Percentiles rank a stretch among this genome's conserved stretches.
Evolutionary conservation across 257 asterid genomes (phyloP).

Genomic region (Ligustrum vulgare): DNA sequence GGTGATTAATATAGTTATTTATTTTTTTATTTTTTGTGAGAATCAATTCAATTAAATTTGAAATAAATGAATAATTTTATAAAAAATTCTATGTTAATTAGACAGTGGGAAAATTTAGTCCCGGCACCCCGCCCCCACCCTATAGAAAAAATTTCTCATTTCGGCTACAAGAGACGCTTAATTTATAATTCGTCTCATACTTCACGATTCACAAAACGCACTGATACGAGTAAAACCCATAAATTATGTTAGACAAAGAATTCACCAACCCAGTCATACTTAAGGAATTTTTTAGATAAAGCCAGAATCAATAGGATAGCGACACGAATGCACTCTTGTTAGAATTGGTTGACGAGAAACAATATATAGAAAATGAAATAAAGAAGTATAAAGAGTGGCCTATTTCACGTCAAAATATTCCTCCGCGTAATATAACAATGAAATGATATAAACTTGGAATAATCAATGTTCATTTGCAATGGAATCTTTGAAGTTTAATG

Average conservation of each 20-base stretch:
- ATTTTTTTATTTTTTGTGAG: too few relatives aligned
- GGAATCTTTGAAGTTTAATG: conserved; percentile 1
- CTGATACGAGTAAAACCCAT: neutral
- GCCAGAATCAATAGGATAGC: conserved; percentile 16
- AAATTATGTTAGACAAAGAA: neutral
- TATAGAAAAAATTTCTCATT: too few relatives aligned
- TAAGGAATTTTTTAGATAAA: conserved; percentile 19
- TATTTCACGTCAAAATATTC: conserved; percentile 17
- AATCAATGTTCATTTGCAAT: neutral
- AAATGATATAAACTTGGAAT: conserved; percentile 8
- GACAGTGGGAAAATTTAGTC: too few relatives aligned
- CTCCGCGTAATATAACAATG: neutral
- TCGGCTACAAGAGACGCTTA: too few relatives aligned
- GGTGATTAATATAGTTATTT: too few relatives aligned
- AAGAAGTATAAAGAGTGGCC: neutral
- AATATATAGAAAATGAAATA: neutral
- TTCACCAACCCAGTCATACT: conserved; percentile 10
- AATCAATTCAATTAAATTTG: too few relatives aligned
- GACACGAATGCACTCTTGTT: conserved; percentile 2
- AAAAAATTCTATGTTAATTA: too few relatives aligned
- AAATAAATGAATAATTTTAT: too few relatives aligned
- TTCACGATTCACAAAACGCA: too few relatives aligned
- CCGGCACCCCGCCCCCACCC: too few relatives aligned
- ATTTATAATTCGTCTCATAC: too few relatives aligned
- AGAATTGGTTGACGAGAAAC: conserved; percentile 21